These are phyloP conservation scores for Leersia perrieri DNA, from an alignment of 176 grass and related monocot genomes.

Conservation along the genomic window DNA sequence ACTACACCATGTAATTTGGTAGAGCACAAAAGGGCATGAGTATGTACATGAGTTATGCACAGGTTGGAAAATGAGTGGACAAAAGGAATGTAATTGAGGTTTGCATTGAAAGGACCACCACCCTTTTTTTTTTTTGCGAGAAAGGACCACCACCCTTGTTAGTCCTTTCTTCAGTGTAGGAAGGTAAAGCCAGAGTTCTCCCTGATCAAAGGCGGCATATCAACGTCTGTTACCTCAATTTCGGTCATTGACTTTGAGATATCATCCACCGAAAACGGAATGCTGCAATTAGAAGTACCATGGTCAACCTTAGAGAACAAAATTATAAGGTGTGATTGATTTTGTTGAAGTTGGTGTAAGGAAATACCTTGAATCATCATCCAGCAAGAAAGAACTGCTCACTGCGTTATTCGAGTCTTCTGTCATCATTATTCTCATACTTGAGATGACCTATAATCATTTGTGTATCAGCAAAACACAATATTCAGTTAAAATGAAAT, in stretches of 20 bases:
- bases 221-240: slow-evolving; percentile 76
- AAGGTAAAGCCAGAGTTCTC: slow-evolving; percentile 79
- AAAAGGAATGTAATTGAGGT: slow-evolving; percentile 23
- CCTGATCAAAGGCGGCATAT: slow-evolving; percentile 64
- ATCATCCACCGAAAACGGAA: slow-evolving; percentile 90
- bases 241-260: slow-evolving; percentile 88
- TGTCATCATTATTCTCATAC: slow-evolving; percentile 95
- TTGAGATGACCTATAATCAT: slow-evolving; percentile 73
- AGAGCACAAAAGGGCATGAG: slow-evolving; percentile 19
- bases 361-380: slow-evolving; percentile 94
- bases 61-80: slow-evolving; percentile 26
- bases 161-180: slow-evolving; percentile 83
- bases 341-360: slow-evolving; percentile 1
- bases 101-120: slow-evolving; percentile 5
- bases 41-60: slow-evolving; percentile 84
- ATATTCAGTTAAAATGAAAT: slow-evolving; percentile 2
- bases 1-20: slow-evolving; percentile 31
- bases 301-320: slow-evolving; percentile 3
- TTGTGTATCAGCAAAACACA: slow-evolving; percentile 13
- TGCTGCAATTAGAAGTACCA: slow-evolving; percentile 52
- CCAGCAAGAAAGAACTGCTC: slow-evolving; percentile 89
- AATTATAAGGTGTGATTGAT: background rate
- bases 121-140: too few relatives aligned
- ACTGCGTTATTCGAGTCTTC: slow-evolving; percentile 86
- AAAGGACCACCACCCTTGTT: slow-evolving; percentile 20